Conservation (phyloP, 805 yeast species). For the Danielia reshetovae region DNA sequence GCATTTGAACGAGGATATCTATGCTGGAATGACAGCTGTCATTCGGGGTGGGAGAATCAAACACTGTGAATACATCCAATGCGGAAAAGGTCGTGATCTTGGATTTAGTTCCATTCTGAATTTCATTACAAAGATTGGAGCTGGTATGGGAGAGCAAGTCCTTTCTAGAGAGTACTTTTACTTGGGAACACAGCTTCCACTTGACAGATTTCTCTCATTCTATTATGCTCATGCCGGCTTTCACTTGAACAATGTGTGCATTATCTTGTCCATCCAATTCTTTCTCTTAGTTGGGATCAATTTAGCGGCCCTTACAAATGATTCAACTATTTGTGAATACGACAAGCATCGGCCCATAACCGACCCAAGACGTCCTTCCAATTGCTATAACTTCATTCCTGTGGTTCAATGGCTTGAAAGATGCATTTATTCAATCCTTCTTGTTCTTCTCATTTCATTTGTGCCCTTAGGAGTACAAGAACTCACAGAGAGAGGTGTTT, state of each 20-base stretch:
- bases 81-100: conserved; percentile 88
- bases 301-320: conserved; percentile 69
- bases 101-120: conserved; percentile 84
- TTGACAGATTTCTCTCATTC: conserved; percentile 77
- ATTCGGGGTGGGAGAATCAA: conserved; percentile 84
- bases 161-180: conserved; percentile 79
- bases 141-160: conserved; percentile 93
- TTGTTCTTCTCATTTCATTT: conserved; percentile 77
- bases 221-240: conserved; percentile 87
- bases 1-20: conserved; percentile 83
- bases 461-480: conserved; percentile 78
- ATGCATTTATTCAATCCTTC: conserved; percentile 74
- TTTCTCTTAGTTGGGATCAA: conserved; percentile 69
- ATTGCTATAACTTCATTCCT: conserved; percentile 72
- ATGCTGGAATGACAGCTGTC: conserved; percentile 82
- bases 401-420: conserved; percentile 80
- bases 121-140: conserved; percentile 85
- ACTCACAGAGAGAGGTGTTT: conserved; percentile 75
- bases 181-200: conserved; percentile 73
- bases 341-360: conserved; percentile 63
- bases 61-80: conserved; percentile 83
- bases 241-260: conserved; percentile 77
- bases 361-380: conserved; percentile 60
- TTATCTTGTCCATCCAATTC: conserved; percentile 69
- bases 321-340: conserved; percentile 64